These are phyloP conservation scores for Apodospora peruviana DNA, from an alignment of 495 filamentous ascomycete species.

Conservation along the genomic window DNA sequence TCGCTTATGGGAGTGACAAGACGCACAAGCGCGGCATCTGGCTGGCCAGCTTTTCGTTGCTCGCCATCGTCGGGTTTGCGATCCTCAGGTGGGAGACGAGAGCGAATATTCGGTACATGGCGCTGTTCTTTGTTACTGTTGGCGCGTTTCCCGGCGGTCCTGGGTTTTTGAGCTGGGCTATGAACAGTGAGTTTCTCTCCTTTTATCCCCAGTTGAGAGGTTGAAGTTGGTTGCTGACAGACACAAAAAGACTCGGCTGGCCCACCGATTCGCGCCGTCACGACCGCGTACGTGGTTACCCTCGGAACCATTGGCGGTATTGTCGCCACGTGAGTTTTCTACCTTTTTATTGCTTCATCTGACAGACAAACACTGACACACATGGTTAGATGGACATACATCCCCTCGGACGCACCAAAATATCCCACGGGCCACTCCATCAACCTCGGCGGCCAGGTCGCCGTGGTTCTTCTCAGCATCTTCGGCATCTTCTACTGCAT, in stretches of 20 bases:
- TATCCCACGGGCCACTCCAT: constrained; percentile 54
- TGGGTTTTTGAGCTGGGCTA: constrained; percentile 50
- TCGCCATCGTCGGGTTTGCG: constrained; percentile 42
- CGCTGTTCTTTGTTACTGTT: constrained; percentile 44
- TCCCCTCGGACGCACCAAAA: constrained; percentile 40
- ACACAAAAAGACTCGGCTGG: constrained; percentile 39
- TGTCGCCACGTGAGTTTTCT: constrained; percentile 39
- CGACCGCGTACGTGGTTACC: constrained; percentile 47
- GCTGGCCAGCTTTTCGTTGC: constrained; percentile 33
- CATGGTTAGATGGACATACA: constrained; percentile 46
- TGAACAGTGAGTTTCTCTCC: constrained; percentile 38
- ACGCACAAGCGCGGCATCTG: constrained; percentile 58
- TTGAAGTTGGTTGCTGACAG: neutral
- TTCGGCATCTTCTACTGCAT: constrained; percentile 48
- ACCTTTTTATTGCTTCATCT: neutral
- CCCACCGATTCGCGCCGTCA: constrained; percentile 51
- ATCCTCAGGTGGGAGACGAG: constrained; percentile 22
- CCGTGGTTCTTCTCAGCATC: constrained; percentile 32
- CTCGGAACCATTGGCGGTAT: constrained; percentile 53
- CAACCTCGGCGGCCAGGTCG: constrained; percentile 48
- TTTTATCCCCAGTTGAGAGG: neutral
- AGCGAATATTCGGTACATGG: constrained; percentile 31
- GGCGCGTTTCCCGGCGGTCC: constrained; percentile 50
- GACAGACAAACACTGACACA: neutral
- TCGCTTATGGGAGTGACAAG: constrained; percentile 56